Evolutionary conservation across 768 basidiomycete species (phyloP), one percentile per base, ranked within the genome.

Genomic region (Pholiota microspora): DNA sequence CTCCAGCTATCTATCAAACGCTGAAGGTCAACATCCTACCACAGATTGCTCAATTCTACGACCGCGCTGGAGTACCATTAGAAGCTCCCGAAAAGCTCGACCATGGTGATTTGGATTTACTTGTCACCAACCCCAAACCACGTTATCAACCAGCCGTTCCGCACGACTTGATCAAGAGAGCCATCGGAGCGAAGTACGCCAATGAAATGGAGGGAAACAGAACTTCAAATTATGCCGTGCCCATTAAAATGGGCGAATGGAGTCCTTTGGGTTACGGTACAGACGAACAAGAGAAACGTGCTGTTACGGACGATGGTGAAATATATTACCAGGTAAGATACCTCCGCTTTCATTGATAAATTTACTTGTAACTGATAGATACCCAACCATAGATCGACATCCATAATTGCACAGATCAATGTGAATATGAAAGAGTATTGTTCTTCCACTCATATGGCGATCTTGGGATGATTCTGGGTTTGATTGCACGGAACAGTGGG

Each of bases 361-460:
- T 1, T 24, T 16, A 7, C 7, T 10, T 23, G 13, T 9, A 15
- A 29, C 49, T 21, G 54, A 23, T 18, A 27, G 7, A 40, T 9
- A 38, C 2, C 29, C 42, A 52, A 40, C 38, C 49, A 46, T 28
- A 91, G 73, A 79, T 89, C 7, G 89, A 90, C 59, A 76, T 89
- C 13, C 76, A 81, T 56, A 77, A 85, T 2, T 86, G 85, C 60
- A 64, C 60, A 2, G 75, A 81, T 64, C 67, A 68, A 60, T 74
- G 69, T 16, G 81, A 81, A 61, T 81, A 70, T 67, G 73, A 83
- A 21, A 72, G 82, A 18, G 66, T 80, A 13, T 63, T 74, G 21
- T 80, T 87, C 67, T 80, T 80, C 61, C 76, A 82, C 54, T 78
- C 81, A 1, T 89, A 88, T 60, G 88, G 88, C 7, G 88, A 89